phyloP scores from a whole-genome alignment of 352 stramenopile species.

The Phytophthora ohioensis region DNA sequence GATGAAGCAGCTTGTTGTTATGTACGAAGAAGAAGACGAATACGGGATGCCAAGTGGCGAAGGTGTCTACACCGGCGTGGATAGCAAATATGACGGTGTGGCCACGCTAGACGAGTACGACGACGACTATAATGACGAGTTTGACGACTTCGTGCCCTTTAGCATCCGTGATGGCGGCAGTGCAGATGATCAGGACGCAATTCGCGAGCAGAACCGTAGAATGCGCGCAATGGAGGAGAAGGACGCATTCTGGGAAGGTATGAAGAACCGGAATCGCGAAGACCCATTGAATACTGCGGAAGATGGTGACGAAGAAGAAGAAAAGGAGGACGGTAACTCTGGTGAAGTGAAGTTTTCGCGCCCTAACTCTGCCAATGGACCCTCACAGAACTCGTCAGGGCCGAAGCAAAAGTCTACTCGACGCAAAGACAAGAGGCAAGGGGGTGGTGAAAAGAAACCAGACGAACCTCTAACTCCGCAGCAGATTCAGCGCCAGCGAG shows the following conservation, averaged over 20 bases:
- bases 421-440: conserved; percentile 42
- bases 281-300: conserved; percentile 8
- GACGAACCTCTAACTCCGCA: conserved; percentile 38
- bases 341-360: conserved; percentile 16
- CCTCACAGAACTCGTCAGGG: conserved; percentile 8
- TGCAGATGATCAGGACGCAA: conserved; percentile 57
- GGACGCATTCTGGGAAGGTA: conserved; percentile 74
- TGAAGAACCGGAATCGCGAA: conserved; percentile 69
- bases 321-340: conserved; percentile 22
- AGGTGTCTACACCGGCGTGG: not conserved
- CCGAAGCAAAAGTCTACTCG: conserved; percentile 27
- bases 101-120: conserved; percentile 68
- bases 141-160: conserved; percentile 83
- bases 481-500: conserved; percentile 55
- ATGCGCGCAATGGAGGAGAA: conserved; percentile 67
- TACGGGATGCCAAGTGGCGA: conserved; percentile 23
- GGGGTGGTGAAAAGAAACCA: conserved; percentile 28
- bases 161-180: conserved; percentile 55
- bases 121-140: conserved; percentile 90
- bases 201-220: conserved; percentile 63
- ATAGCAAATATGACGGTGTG: conserved; percentile 28
- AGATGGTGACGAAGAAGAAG: conserved; percentile 38
- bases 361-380: not conserved
- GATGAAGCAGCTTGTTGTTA: conserved; percentile 58
- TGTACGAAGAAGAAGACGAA: conserved; percentile 64